Percentiles rank a stretch among this genome's conserved stretches.
phyloP scores from a whole-genome alignment of 768 basidiomycete genomes.

The Xerocomellus intermedius region DNA sequence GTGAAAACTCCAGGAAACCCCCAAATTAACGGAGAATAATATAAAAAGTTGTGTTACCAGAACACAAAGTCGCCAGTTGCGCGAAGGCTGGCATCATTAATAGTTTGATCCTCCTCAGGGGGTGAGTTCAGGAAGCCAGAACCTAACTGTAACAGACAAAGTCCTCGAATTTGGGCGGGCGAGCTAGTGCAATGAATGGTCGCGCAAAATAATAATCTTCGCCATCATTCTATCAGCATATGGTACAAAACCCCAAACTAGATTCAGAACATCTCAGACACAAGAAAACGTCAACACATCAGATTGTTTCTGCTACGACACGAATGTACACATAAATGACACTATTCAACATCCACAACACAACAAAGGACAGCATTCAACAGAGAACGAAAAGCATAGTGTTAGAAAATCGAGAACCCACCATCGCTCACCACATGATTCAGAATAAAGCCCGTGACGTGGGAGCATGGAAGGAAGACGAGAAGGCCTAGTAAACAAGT shows the following conservation, averaged over 20 bases:
- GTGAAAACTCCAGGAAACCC: too few relatives aligned
- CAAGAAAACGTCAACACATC: neutral
- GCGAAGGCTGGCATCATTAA: too few relatives aligned
- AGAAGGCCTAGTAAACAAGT: neutral
- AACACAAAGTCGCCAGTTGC: too few relatives aligned
- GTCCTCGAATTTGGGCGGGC: neutral
- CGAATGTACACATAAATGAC: slow-evolving; percentile 7
- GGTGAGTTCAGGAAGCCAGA: too few relatives aligned
- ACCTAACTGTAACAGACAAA: too few relatives aligned
- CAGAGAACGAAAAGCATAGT: slow-evolving; percentile 6
- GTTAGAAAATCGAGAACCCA: neutral
- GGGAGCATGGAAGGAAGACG: neutral
- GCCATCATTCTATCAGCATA: too few relatives aligned
- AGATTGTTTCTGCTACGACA: neutral
- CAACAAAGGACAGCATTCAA: slow-evolving; percentile 4
- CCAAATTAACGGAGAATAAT: too few relatives aligned
- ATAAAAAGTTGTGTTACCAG: neutral
- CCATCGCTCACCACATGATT: neutral
- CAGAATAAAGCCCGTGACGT: neutral
- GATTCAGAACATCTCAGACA: too few relatives aligned
- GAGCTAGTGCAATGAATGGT: neutral
- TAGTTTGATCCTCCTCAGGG: too few relatives aligned
- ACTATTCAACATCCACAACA: neutral
- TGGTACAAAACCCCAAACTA: too few relatives aligned
- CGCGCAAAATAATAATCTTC: too few relatives aligned